Base-by-base conservation (phyloP, 2,329 filamentous ascomycete species). In the Diplodia seriata region DNA sequence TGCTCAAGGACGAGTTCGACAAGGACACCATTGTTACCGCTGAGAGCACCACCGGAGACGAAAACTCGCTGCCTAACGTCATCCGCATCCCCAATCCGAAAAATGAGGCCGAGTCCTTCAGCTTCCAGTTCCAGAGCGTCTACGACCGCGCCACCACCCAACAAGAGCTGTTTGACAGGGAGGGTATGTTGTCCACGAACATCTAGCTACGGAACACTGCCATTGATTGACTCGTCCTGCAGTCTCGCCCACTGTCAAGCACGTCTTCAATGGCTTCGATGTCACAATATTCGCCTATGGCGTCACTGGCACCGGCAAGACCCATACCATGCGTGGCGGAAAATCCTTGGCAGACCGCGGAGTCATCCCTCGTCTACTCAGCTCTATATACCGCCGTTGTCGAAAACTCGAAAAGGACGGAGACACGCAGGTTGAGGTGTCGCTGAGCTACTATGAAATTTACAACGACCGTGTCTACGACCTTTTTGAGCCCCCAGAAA, bases 381-480 rank as follows among this genome's bases (percentile, higher is more conserved):
- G 92, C 79, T 88, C 87, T 72, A 91, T 98, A 68, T 98, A 94
- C 77, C 87, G 94, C 57, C 86, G 92, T 69, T 90, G 90, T 70
- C 91, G 93, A 79, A 97, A 96, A 83, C 89, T 95, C 20, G 86
- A 88, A 71, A 95, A 94, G 79, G 93, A 97, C 74, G 91, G 89
- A 12, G 83, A 88, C 63, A 94, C 90, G 0, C 85, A 82, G 1
- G 91, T 96, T 26, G 83, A 87, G 9, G 92, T 97, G 18, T 85
- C 88, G 14, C 85, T 97, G 74, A 94, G 92, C 33, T 97, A 97
- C 81, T 97, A 97, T 81, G 94, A 97, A 78, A 97, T 97, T 72
- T 97, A 97, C 81, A 97, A 96, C 78, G 94, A 97, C 82, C 94
- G 94, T 77, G 93, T 97, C 23, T 97, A 90, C 75, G 94, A 97